These are phyloP conservation scores for Serendipita sp. DNA, from an alignment of 768 basidiomycete species.

Conservation along the genomic window DNA sequence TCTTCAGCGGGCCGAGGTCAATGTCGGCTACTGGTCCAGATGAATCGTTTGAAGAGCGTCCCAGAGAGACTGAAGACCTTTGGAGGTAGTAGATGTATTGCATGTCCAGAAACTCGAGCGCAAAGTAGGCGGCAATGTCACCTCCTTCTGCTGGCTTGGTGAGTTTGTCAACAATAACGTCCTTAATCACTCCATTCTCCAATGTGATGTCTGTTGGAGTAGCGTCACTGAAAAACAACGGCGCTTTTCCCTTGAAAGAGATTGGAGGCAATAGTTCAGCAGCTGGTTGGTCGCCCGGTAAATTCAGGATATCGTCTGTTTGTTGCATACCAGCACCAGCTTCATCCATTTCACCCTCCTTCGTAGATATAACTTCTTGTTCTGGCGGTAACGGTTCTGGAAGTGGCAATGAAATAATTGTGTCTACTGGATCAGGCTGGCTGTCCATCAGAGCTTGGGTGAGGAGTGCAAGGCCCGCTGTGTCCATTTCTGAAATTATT, in stretches of 20 bases:
- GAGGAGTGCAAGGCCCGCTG: not conserved
- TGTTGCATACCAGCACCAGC: not conserved
- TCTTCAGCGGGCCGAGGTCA: constrained; percentile 92
- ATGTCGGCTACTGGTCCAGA: constrained; percentile 22
- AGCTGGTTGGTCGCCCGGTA: not conserved
- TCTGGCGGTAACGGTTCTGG: constrained; percentile 4
- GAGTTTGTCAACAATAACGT: not conserved
- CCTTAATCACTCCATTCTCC: not conserved
- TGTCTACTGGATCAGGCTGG: not conserved
- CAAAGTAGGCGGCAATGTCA: constrained; percentile 4
- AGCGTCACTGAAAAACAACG: not conserved
- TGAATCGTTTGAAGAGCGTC: constrained; percentile 5
- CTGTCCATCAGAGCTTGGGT: not conserved
- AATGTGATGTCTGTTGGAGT: not conserved
- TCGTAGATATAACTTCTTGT: not conserved
- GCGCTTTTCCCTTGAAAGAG: not conserved
- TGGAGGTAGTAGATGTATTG: constrained; percentile 5
- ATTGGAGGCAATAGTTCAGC: not conserved
- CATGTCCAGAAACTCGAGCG: constrained; percentile 1
- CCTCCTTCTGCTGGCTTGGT: not conserved
- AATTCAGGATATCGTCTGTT: not conserved
- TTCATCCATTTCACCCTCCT: not conserved
- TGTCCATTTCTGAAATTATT: constrained; percentile 5
- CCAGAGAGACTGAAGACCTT: not conserved
- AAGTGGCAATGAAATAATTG: not conserved